Evolutionary conservation across 306 rosid genomes (phyloP).

Genomic region (Senna siamea): DNA sequence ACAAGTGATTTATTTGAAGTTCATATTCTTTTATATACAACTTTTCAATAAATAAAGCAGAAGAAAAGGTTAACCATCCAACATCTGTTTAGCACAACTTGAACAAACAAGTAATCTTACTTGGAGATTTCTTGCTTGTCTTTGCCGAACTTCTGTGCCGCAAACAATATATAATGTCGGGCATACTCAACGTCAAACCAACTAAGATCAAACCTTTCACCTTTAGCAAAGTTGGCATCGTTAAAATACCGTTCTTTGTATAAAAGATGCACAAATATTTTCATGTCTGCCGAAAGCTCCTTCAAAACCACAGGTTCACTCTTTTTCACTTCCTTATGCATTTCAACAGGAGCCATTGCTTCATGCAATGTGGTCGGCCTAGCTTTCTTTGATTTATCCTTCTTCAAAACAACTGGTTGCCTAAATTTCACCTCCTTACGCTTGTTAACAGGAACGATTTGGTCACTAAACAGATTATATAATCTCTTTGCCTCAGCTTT

Average conservation of each 20-base stretch:
- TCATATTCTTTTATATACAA: constrained; percentile 3
- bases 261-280: constrained; percentile 52
- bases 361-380: constrained; percentile 33
- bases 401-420: background rate
- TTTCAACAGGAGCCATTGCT: background rate
- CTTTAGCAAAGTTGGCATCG: constrained; percentile 54
- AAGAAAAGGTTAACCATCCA: background rate
- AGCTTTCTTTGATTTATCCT: constrained; percentile 9
- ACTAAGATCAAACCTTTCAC: constrained; percentile 46
- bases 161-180: constrained; percentile 50
- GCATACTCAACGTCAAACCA: constrained; percentile 54
- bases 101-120: constrained; percentile 48
- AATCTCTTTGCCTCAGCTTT: constrained; percentile 37
- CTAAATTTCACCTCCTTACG: background rate
- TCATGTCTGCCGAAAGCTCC: constrained; percentile 63
- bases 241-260: constrained; percentile 64
- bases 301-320: constrained; percentile 43
- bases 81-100: background rate
- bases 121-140: constrained; percentile 74
- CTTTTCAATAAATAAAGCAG: constrained; percentile 22
- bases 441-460: no score
- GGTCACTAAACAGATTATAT: constrained; percentile 39
- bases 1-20: background rate
- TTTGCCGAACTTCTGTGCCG: constrained; percentile 49
- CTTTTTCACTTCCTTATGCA: background rate